Percentiles rank a stretch among this genome's conserved stretches.
These are phyloP conservation scores for Sphagnum tenellum DNA, from an alignment of 225 moss, liverwort and hornwort genomes.

Conservation along the genomic window DNA sequence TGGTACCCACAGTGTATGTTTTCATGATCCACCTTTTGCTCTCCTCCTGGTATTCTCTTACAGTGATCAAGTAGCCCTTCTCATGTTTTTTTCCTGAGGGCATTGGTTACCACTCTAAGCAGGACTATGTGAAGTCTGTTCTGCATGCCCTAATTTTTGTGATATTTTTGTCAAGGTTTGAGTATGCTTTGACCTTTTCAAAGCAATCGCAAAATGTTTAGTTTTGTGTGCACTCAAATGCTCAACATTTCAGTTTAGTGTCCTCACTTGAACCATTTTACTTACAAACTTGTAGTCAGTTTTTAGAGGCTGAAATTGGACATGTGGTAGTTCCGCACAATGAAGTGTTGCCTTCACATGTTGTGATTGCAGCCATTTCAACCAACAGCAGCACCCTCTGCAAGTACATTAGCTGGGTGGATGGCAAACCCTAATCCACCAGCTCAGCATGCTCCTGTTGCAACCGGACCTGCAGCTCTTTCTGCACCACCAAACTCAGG, in stretches of 20 bases:
- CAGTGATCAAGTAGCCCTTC: too few species aligned
- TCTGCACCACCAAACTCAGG: slow-evolving; percentile 84
- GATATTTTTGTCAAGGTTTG: too few species aligned
- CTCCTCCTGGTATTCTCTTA: too few species aligned
- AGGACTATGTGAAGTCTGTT: too few species aligned
- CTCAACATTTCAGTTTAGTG: too few species aligned
- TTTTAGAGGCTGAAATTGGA: neutral
- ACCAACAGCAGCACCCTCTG: slow-evolving; percentile 69
- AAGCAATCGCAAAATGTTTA: too few species aligned
- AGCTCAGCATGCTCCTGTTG: slow-evolving; percentile 68
- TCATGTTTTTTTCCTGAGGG: too few species aligned
- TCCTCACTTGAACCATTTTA: too few species aligned
- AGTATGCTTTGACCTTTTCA: too few species aligned
- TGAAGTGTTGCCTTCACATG: neutral
- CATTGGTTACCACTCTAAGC: too few species aligned
- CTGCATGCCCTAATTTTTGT: neutral
- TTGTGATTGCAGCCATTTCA: slow-evolving; percentile 72
- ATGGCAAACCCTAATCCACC: slow-evolving; percentile 90
- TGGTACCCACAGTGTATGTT: slow-evolving; percentile 78
- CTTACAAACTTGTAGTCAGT: neutral
- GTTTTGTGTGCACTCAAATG: too few species aligned
- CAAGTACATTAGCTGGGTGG: slow-evolving; percentile 82
- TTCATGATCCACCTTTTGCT: neutral
- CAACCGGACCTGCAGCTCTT: slow-evolving; percentile 75
- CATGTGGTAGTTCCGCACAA: neutral